Evolutionary conservation across 2,329 filamentous ascomycete genomes (phyloP), one percentile per base, ranked within the genome.

Genomic region (Apiospora kogelbergensis): DNA sequence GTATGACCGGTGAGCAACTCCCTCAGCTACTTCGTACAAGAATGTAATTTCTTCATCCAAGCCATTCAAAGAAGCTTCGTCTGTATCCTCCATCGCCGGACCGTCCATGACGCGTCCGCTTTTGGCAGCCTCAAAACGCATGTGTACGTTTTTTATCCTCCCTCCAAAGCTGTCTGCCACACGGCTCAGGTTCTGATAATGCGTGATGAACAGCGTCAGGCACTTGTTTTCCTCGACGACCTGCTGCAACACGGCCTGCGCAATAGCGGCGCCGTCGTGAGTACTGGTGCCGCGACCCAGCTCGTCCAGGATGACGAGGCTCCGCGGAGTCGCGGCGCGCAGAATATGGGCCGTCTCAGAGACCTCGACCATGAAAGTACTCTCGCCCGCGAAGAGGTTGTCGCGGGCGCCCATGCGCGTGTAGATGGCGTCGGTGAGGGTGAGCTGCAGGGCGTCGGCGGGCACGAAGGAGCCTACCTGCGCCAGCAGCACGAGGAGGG

Each of bases 351-450:
- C 90, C 1, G 96, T 98, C 80, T 99, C 96, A 44, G 91, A 94
- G 2, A 99, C 88, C 78, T 99, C 96, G 68, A 99, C 95, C 94
- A 98, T 98, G 82, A 99, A 99, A 15, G 96, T 99, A 30, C 90
- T 93, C 81, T 99, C 96, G 75, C 94, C 94, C 5, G 93, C 92
- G 78, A 98, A 92, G 83, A 99, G 93, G 78, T 98, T 98, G 81
- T 99, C 96, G 74, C 93, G 93, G 2, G 96, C 96, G 67, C 96
- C 96, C 89, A 98, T 98, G 73, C 96, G 93, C 0, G 96, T 98
- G 83, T 95, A 93, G 63, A 99, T 93, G 7, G 94, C 94, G 79
- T 99, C 96, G 44, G 95, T 86, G 71, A 97, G 90, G 11, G 95
- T 95, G 0, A 98, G 86, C 3, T 84, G 81, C 33, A 95, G 89